A percentile compares a stretch with the other conserved stretches of the same genome.
Evolutionary conservation across 2,329 filamentous ascomycete species (phyloP).

Genomic region (Diaporthe sp.): DNA sequence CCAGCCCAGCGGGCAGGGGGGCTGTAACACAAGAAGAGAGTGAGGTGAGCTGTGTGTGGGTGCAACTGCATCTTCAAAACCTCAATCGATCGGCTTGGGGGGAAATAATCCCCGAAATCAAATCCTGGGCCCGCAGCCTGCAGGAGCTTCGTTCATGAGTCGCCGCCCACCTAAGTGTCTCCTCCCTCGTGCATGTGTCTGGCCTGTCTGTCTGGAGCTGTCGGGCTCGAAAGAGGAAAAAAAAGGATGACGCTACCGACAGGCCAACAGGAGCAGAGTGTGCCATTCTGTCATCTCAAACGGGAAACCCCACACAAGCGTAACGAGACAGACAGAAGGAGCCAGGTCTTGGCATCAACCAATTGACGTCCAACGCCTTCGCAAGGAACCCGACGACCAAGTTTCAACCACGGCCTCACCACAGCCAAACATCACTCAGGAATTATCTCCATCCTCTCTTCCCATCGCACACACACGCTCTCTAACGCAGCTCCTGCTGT

Average conservation of each 20-base stretch:
- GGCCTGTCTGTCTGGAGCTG: neutral
- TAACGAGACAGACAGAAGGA: neutral
- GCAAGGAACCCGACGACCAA: neutral
- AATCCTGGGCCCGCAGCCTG: slow-evolving; percentile 8
- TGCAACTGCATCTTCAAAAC: slow-evolving; percentile 12
- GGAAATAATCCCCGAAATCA: slow-evolving; percentile 25
- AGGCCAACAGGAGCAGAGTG: slow-evolving; percentile 5
- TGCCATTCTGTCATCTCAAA: neutral
- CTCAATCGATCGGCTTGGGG: slow-evolving; percentile 25
- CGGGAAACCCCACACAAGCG: slow-evolving; percentile 13
- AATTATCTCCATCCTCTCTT: neutral
- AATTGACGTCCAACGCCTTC: neutral
- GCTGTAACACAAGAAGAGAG: neutral
- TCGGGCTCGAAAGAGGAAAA: neutral
- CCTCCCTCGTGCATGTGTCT: slow-evolving; percentile 19
- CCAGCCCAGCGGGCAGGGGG: neutral
- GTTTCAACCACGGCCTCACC: slow-evolving; percentile 19
- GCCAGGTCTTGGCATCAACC: slow-evolving; percentile 1
- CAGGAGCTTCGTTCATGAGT: slow-evolving; percentile 18
- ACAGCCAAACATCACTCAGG: neutral
- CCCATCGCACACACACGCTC: neutral
- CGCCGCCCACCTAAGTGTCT: slow-evolving; percentile 9
- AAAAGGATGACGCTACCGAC: neutral
- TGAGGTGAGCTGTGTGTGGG: neutral
- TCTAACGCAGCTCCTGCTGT: neutral